A percentile compares a stretch with the other conserved stretches of the same genome.
Evolutionary conservation across 2,329 filamentous ascomycete species (phyloP).

Genomic region (Sporothrix euskadiensis): DNA sequence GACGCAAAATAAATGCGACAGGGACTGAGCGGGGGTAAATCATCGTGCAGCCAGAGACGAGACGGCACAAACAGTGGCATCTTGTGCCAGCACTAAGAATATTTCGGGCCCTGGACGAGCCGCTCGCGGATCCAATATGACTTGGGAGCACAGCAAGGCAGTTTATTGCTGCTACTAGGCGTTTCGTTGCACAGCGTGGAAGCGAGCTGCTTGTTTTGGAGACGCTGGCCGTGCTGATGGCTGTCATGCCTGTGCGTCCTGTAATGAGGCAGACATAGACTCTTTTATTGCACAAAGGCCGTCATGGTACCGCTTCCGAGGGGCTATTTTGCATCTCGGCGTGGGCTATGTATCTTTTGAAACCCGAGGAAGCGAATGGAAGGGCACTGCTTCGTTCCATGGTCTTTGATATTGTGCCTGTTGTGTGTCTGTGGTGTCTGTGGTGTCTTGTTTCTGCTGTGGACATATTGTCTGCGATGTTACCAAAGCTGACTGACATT

Average conservation of each 20-base stretch:
- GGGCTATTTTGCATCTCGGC: background rate
- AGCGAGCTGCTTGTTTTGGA: constrained; percentile 11
- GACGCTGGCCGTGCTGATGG: background rate
- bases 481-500: background rate
- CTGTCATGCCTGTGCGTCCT: background rate
- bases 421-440: too few species aligned
- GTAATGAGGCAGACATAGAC: background rate
- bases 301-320: background rate
- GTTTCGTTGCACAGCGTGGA: constrained; percentile 4
- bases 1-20: background rate
- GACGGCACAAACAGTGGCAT: background rate
- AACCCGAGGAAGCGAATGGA: background rate
- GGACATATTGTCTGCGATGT: background rate
- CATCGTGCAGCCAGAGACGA: background rate
- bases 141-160: background rate
- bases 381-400: background rate
- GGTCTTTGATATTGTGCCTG: background rate
- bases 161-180: background rate
- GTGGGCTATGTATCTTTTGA: background rate
- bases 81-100: background rate
- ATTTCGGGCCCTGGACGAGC: background rate
- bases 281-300: background rate
- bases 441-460: background rate
- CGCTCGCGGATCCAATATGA: background rate
- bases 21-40: background rate